Percentiles rank a stretch among this genome's conserved stretches.
Evolutionary conservation across 2,329 filamentous ascomycete species (phyloP).

Genomic region (Trichophyton verrucosum): DNA sequence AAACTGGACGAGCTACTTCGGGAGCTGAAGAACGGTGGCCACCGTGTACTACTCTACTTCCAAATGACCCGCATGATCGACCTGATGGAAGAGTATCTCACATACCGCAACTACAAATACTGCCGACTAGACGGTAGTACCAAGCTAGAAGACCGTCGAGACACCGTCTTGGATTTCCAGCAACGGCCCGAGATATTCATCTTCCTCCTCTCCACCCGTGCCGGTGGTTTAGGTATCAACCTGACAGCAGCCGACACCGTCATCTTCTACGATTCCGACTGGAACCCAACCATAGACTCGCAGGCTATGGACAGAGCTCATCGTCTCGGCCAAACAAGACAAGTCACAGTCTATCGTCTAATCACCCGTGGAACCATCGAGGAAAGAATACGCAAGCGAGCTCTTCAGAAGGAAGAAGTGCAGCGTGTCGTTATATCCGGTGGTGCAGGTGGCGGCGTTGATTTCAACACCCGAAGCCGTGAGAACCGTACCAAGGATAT

Average conservation of each 20-base stretch:
- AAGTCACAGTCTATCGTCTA: constrained; percentile 94
- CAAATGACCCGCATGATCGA: constrained; percentile 99
- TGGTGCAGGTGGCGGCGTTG: constrained; percentile 67
- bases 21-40: constrained; percentile 79
- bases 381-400: constrained; percentile 92
- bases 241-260: constrained; percentile 92
- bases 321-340: constrained; percentile 86
- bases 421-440: constrained; percentile 94
- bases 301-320: constrained; percentile 99
- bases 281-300: constrained; percentile 97
- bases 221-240: constrained; percentile 96
- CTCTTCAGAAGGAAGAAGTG: constrained; percentile 95
- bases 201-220: constrained; percentile 89
- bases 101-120: constrained; percentile 98
- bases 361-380: constrained; percentile 96
- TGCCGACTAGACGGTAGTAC: constrained; percentile 92
- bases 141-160: constrained; percentile 89
- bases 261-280: constrained; percentile 99
- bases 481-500: constrained; percentile 97
- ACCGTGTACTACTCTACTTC: constrained; percentile 95
- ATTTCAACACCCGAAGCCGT: constrained; percentile 84
- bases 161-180: constrained; percentile 95
- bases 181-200: constrained; percentile 90
- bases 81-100: constrained; percentile 96
- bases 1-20: constrained; percentile 78